Base-by-base conservation (phyloP, 2,329 filamentous ascomycete species). In the Chrysoporthe puriensis region DNA sequence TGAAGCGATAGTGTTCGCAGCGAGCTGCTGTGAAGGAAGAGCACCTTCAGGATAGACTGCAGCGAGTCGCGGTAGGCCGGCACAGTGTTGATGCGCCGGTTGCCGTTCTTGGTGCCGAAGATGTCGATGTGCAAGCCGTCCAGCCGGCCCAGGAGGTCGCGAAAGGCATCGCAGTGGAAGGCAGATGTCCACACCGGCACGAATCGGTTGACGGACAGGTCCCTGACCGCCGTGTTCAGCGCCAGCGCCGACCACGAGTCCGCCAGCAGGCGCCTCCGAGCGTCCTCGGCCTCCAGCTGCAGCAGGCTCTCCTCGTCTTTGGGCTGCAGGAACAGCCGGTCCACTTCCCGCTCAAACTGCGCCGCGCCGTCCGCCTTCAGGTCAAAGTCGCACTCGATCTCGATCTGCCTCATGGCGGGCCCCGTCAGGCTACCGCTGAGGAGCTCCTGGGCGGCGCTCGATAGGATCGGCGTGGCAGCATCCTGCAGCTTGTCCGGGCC, bases 11-110 rank as follows among this genome's bases (percentile, higher is more conserved):
- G 68, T 3, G 46, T 61, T 21, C 50, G 42, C 8, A 70, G 62
- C 4, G 68, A 67, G 58, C 68, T 61, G 18, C 65, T 63, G 65
- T 68, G 62, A n/a, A 68, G 54, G 46, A 70, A 70, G 62, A 68
- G 62, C 0, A 68, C 54, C 59, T 70, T 70, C n/a, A 70, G 59
- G 18, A 68, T 63, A 16, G 68, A 68, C 52, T 70, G 68, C 18
- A 70, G 56, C 2, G 68, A 66, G 60, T 67, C 67, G 64, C 64
- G 63, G 40, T 69, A 69, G 9, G 68, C 36, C n/a, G 68, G 44
- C 7, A 69, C 65, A 4, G 68, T 69, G 62, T 69, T 69, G 62
- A 69, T 68, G 52, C 65, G 60, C 4, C 68, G 65, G 40, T 67
- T 62, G 44, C 68, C 68, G n/a, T 60, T 69, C 50, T 63, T 64